Evolutionary conservation across 768 basidiomycete species (phyloP).

Genomic region (Galerina marginata): DNA sequence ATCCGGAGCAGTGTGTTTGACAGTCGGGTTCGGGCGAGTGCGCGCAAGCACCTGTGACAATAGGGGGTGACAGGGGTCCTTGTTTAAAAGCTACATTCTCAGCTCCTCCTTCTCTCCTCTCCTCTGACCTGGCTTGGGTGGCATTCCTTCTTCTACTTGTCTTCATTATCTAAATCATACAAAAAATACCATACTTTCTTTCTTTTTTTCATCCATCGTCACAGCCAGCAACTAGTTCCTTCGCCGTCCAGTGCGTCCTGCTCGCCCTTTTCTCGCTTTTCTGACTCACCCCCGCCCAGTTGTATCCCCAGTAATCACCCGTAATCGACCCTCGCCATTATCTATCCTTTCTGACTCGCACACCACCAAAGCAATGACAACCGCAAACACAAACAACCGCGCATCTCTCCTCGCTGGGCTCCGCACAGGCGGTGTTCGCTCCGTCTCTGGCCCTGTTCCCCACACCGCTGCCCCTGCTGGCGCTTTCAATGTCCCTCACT

Average conservation of each 20-base stretch:
- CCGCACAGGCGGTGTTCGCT: constrained; percentile 89
- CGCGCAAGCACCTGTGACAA: constrained; percentile 75
- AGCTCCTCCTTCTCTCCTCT: constrained; percentile 35
- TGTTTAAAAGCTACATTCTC: constrained; percentile 24
- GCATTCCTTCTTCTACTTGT: constrained; percentile 36
- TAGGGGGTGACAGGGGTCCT: constrained; percentile 31
- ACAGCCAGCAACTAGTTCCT: constrained; percentile 21
- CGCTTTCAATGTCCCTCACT: constrained; percentile 69
- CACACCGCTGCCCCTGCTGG: constrained; percentile 70
- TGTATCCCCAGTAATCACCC: constrained; percentile 45
- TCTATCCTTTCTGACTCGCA: constrained; percentile 34
- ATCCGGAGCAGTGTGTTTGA: constrained; percentile 88
- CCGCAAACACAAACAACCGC: constrained; percentile 59
- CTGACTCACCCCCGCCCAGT: constrained; percentile 26
- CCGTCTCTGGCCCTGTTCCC: constrained; percentile 63
- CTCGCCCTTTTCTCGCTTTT: constrained; percentile 23
- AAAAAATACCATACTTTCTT: constrained; percentile 29
- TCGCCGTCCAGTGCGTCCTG: constrained; percentile 12
- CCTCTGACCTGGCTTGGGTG: constrained; percentile 42
- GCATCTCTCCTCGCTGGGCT: constrained; percentile 89
- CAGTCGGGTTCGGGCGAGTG: constrained; percentile 79
- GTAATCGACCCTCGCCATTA: constrained; percentile 31
- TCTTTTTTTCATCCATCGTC: constrained; percentile 28
- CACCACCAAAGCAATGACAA: constrained; percentile 47
- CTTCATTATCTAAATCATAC: constrained; percentile 35